A percentile compares a stretch with the other conserved stretches of the same genome.
These are phyloP conservation scores for Aspergillus flavus DNA, from an alignment of 2,329 filamentous ascomycete genomes.

Conservation along the genomic window DNA sequence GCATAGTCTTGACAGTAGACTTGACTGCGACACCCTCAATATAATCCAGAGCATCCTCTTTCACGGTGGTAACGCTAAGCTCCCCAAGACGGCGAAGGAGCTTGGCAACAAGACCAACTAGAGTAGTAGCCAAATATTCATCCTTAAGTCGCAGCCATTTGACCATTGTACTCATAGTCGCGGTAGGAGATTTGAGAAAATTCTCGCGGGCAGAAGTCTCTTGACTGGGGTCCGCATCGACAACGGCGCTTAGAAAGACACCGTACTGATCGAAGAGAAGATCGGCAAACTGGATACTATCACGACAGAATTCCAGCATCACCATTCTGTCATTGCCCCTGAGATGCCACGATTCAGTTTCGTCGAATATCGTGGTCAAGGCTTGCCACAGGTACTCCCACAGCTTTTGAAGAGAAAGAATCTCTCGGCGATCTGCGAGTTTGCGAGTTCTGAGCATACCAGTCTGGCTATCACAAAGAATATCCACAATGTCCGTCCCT, in stretches of 20 bases:
- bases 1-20: slow-evolving; percentile 71
- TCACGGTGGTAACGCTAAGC: slow-evolving; percentile 69
- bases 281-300: slow-evolving; percentile 93
- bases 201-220: slow-evolving; percentile 49
- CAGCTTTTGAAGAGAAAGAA: slow-evolving; percentile 69
- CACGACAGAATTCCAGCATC: slow-evolving; percentile 92
- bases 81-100: slow-evolving; percentile 80
- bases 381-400: slow-evolving; percentile 86
- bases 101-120: slow-evolving; percentile 81
- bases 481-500: slow-evolving; percentile 63
- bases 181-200: slow-evolving; percentile 66
- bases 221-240: slow-evolving; percentile 45
- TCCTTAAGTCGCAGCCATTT: slow-evolving; percentile 92
- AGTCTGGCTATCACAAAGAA: slow-evolving; percentile 65
- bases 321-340: slow-evolving; percentile 67
- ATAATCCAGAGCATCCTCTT: slow-evolving; percentile 64
- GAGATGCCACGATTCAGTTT: slow-evolving; percentile 81
- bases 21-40: slow-evolving; percentile 57
- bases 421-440: slow-evolving; percentile 61
- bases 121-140: slow-evolving; percentile 77
- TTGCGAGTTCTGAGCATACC: slow-evolving; percentile 62
- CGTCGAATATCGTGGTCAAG: slow-evolving; percentile 76
- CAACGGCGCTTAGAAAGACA: slow-evolving; percentile 74
- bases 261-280: slow-evolving; percentile 81
- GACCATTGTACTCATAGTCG: slow-evolving; percentile 68